These are phyloP conservation scores for Trichoderma gamsii DNA, from an alignment of 495 filamentous ascomycete species.

Conservation along the genomic window DNA sequence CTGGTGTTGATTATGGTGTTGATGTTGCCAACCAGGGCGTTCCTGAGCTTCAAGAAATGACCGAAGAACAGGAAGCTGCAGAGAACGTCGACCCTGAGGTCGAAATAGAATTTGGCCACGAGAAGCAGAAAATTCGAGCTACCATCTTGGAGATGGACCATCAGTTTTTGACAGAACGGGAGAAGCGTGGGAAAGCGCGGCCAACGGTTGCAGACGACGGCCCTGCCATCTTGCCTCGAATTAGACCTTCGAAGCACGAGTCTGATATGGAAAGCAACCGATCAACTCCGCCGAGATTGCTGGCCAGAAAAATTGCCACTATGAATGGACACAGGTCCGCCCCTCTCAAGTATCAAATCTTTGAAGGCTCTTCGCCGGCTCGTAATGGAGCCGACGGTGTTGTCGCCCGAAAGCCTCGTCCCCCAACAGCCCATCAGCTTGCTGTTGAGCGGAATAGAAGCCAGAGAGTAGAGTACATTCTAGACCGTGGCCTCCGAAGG, in stretches of 20 bases:
- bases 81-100: slow-evolving; percentile 90
- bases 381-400: slow-evolving; percentile 37
- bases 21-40: slow-evolving; percentile 70
- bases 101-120: slow-evolving; percentile 78
- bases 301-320: slow-evolving; percentile 34
- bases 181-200: slow-evolving; percentile 33
- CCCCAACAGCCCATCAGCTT: slow-evolving; percentile 86
- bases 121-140: slow-evolving; percentile 78
- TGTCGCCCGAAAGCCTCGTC: slow-evolving; percentile 53
- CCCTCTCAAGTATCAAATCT: slow-evolving; percentile 43
- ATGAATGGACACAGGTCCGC: slow-evolving; percentile 39
- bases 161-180: slow-evolving; percentile 42
- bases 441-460: slow-evolving; percentile 86
- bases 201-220: slow-evolving; percentile 45
- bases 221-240: slow-evolving; percentile 48
- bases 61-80: slow-evolving; percentile 62
- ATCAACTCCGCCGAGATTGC: slow-evolving; percentile 48
- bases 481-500: slow-evolving; percentile 64
- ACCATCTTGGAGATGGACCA: slow-evolving; percentile 56
- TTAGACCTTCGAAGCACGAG: slow-evolving; percentile 50
- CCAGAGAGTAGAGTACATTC: slow-evolving; percentile 79
- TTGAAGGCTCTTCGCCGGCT: slow-evolving; percentile 48
- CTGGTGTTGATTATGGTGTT: slow-evolving; percentile 58
- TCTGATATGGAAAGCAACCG: slow-evolving; percentile 53
- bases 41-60: slow-evolving; percentile 71